Evolutionary conservation across 2,329 filamentous ascomycete species (phyloP), one percentile per base, ranked within the genome.

Genomic region (Nigrospora sphaerica): DNA sequence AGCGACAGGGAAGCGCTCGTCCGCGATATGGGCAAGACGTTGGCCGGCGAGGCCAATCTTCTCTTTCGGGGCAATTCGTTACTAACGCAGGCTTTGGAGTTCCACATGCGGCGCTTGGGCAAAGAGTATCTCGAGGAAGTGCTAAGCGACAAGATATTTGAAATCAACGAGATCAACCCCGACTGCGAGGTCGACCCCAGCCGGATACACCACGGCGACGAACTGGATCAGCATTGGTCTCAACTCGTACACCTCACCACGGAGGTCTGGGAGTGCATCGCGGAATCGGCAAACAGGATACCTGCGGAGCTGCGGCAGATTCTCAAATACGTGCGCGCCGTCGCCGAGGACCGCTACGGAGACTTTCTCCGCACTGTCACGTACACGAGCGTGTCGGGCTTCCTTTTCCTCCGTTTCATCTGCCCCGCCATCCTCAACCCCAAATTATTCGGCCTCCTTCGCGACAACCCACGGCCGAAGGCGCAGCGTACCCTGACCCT

Each of bases 101-200:
- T 89, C 49, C 91, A 98, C 63, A 97, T 98, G 93, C 87, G 90
- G 48, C 81, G 93, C 11, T 73, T 97, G 1, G 93, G 93, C 37
- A 92, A 90, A 55, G 91, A 96, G 55, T 98, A 95, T 57, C 70
- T 98, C 2, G 88, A 95, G 55, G 88, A 95, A 42, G 85, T 88
- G 0, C 74, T 98, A 35, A 82, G 82, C n/a, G 85, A 90, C 44
- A 93, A 91, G 64, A 78, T 98, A 39, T 75, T 78, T 48, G 88
- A 95, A 60, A 95, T 98, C 62, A 93, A 95, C 58, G 86, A 92
- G 55, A 81, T 86, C 52, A 90, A 97, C 59, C 85, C 86, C 0
- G 87, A 96, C 57, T 97, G 92, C 64, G 93, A 98, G 64, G 91
- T 98, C 10, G 93, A 98, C 60, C 92, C 93, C 1, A 89, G 88